Base-by-base conservation (phyloP, 192 early-diverging fungal species). In the Coemansia furcata region DNA sequence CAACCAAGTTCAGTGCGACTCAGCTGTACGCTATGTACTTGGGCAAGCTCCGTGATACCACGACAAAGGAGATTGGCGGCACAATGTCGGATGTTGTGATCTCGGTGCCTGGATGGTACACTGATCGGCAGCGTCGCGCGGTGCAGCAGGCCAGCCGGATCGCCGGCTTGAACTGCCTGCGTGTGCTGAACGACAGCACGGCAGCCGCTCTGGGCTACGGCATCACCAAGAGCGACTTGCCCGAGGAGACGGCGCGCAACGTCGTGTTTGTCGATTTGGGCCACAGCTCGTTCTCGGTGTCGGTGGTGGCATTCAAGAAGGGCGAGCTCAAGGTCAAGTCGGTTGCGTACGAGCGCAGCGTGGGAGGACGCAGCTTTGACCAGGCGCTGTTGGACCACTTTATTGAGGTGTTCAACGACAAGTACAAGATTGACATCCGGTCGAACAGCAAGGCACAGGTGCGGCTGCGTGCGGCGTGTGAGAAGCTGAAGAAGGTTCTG, bases 341-440 rank as follows among this genome's bases (percentile, higher is more conserved):
- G 54, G 91, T 91, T 54, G 93, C 95, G 6, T 98, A 89, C 78
- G 95, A 99, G 83, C 90, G 92, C 62, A 88, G 93, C 85, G 90
- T 97, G 68, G 97, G 97, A 77, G 97, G 97, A 32, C 93, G 97
- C 76, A 89, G 94, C 84, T 94, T 97, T 84, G 97, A 99, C 83
- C 84, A 93, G 75, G 88, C 93, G 39, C 87, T 99, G 58, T 86
- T 89, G 38, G 86, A 97, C 60, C 89, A 96, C 80, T 93, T 92
- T 60, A 88, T 91, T 80, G 86, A 84, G 40, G 89, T 94, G 65
- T 96, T 97, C 86, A 87, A 92, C 86, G 88, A 88, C 62, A 99
- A 97, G 87, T 96, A 95, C 87, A 95, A 95, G 81, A 91, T 98
- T 54, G 91, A 99, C 77, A 91, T 99, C 69, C 85, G 83, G 72